Evolutionary conservation across 108 stramenopile genomes (phyloP).

Genomic region (Epithemia pelagica): DNA sequence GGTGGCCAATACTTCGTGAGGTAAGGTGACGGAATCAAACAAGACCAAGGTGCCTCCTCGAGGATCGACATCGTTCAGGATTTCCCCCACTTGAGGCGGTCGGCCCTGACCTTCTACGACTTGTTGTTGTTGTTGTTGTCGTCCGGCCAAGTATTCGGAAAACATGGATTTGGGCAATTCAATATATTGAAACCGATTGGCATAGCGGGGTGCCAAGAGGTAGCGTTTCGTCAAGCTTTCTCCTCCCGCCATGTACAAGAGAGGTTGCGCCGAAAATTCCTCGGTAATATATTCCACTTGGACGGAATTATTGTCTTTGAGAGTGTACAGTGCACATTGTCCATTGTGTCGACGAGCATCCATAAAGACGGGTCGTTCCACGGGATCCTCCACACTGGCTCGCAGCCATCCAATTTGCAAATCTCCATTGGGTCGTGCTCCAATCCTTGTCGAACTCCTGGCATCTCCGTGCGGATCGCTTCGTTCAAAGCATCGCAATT

Average conservation of each 20-base stretch:
- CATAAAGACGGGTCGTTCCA: constrained; percentile 56
- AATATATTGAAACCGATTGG: constrained; percentile 30
- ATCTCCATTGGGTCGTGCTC: constrained; percentile 29
- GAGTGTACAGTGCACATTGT: constrained; percentile 43
- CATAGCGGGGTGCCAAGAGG: background rate
- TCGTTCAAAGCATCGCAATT: constrained; percentile 40
- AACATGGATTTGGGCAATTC: constrained; percentile 30
- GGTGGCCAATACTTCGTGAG: constrained; percentile 56
- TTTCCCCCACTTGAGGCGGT: constrained; percentile 12
- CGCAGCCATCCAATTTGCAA: constrained; percentile 62
- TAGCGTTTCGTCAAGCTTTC: background rate
- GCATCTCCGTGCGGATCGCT: constrained; percentile 6
- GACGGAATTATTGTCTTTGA: constrained; percentile 7
- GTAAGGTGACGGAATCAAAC: constrained; percentile 56
- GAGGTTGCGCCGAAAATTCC: constrained; percentile 39
- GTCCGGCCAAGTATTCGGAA: background rate
- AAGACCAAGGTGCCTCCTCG: constrained; percentile 38
- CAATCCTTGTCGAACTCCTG: constrained; percentile 16
- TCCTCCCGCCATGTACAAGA: constrained; percentile 27
- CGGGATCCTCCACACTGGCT: constrained; percentile 22
- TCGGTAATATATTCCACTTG: constrained; percentile 32
- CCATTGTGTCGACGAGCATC: constrained; percentile 42
- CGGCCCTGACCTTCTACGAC: background rate
- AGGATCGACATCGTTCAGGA: constrained; percentile 30
- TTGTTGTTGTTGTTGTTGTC: background rate